Percentiles rank a stretch among this genome's conserved stretches.
phyloP scores from a whole-genome alignment of 1,284 basidiomycete species.

The Tilletiopsis washingtonensis region DNA sequence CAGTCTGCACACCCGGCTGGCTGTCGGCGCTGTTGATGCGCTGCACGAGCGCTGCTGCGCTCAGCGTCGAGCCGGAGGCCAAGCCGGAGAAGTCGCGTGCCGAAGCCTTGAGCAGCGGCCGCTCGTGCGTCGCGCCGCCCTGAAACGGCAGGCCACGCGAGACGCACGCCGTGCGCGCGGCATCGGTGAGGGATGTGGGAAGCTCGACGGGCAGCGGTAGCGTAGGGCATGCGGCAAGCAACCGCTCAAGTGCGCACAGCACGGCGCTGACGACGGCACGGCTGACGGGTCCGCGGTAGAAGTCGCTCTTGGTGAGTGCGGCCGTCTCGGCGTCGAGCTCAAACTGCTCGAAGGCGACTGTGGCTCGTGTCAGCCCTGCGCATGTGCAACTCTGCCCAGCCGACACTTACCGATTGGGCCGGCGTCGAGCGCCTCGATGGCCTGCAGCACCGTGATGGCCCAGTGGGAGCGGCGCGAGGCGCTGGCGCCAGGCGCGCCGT shows the following conservation, averaged over 20 bases:
- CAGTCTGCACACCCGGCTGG: conserved; percentile 50
- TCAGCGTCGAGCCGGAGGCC: conserved; percentile 25
- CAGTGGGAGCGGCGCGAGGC: conserved; percentile 45
- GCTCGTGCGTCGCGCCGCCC: conserved; percentile 47
- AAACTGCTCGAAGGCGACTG: conserved; percentile 51
- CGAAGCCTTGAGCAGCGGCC: conserved; percentile 48
- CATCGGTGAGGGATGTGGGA: background rate
- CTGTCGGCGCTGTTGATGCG: conserved; percentile 50
- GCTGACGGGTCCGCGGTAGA: conserved; percentile 50
- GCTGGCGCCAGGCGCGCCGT: conserved; percentile 7
- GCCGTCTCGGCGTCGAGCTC: conserved; percentile 26
- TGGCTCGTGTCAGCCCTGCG: background rate
- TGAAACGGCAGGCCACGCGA: conserved; percentile 43
- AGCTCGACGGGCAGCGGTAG: background rate
- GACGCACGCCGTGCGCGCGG: conserved; percentile 32
- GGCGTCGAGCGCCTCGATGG: conserved; percentile 50
- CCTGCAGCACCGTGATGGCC: conserved; percentile 51
- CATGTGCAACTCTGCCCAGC: background rate
- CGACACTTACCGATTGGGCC: conserved; percentile 49
- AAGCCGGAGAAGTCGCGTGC: conserved; percentile 35
- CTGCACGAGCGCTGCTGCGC: conserved; percentile 47
- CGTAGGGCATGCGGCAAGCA: conserved; percentile 7
- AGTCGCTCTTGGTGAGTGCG: conserved; percentile 48
- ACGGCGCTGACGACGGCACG: conserved; percentile 47
- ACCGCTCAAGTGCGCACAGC: conserved; percentile 47